Evolutionary conservation across 2,329 filamentous ascomycete species (phyloP).

Genomic region (Diplodia corticola): DNA sequence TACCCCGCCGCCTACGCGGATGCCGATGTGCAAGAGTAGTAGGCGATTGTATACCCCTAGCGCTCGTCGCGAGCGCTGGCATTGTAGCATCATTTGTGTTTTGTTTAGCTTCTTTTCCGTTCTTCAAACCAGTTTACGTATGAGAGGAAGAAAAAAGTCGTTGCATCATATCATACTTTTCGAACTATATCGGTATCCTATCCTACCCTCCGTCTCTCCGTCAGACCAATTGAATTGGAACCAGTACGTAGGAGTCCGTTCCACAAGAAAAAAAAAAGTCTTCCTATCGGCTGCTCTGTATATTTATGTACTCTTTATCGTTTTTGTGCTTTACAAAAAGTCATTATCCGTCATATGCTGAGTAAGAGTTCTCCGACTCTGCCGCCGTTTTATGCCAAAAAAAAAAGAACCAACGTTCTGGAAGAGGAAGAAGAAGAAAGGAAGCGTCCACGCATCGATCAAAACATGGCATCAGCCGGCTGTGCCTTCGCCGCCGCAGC

Average conservation of each 20-base stretch:
- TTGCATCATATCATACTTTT: not conserved
- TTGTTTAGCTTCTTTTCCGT: not conserved
- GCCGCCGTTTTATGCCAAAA: not conserved
- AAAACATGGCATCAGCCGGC: conserved; percentile 10
- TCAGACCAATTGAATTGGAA: not conserved
- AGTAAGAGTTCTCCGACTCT: not conserved
- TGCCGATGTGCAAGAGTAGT: not conserved
- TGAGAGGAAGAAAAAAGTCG: not conserved
- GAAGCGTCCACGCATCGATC: not conserved
- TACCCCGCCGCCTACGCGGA: not conserved
- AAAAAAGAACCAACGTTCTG: not conserved
- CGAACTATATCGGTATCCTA: not conserved
- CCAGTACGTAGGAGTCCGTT: not conserved
- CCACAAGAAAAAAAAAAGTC: too few relatives aligned
- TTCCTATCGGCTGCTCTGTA: not conserved
- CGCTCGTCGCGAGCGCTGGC: not conserved
- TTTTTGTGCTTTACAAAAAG: not conserved
- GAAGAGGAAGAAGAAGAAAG: not conserved
- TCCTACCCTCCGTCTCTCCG: not conserved
- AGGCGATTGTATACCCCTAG: not conserved
- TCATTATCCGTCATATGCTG: not conserved
- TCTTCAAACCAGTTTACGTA: not conserved
- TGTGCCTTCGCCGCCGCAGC: not conserved
- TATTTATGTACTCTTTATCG: not conserved
- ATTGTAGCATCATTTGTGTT: not conserved